Evolutionary conservation across 2,329 filamentous ascomycete genomes (phyloP).

Genomic region (Penicillium sp.): DNA sequence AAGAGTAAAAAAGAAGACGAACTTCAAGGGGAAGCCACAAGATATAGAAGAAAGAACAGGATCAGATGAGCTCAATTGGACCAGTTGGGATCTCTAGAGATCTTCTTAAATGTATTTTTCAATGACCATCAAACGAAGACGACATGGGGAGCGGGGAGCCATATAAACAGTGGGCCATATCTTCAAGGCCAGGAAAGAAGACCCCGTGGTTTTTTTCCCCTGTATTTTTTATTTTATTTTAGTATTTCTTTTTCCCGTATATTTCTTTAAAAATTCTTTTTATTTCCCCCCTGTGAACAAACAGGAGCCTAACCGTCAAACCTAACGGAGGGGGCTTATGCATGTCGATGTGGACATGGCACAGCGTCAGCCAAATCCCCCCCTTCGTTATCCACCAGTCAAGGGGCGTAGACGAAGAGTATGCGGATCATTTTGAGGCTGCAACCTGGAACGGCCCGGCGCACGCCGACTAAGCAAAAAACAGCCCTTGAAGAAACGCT

Average conservation of each 20-base stretch:
- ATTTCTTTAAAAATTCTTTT: background rate
- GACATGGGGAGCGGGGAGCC: conserved; percentile 32
- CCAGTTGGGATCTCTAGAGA: conserved; percentile 11
- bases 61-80: conserved; percentile 12
- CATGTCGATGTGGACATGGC: conserved; percentile 29
- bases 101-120: conserved; percentile 9
- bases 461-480: conserved; percentile 33
- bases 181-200: conserved; percentile 14
- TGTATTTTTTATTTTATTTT: background rate
- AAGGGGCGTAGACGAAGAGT: conserved; percentile 24
- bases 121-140: conserved; percentile 14
- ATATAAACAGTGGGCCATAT: conserved; percentile 33
- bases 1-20: conserved; percentile 9
- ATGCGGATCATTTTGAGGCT: conserved; percentile 39
- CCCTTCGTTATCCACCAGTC: conserved; percentile 28
- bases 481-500: conserved; percentile 32
- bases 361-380: conserved; percentile 28
- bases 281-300: conserved; percentile 21
- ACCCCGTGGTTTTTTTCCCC: conserved; percentile 7
- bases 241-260: conserved; percentile 3
- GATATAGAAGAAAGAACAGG: conserved; percentile 10
- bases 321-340: conserved; percentile 32
- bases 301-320: conserved; percentile 33
- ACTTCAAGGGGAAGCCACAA: background rate
- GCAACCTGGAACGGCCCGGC: conserved; percentile 41